Base-by-base conservation (phyloP, 129 eudicot genomes). In the Glebionis coronaria region DNA sequence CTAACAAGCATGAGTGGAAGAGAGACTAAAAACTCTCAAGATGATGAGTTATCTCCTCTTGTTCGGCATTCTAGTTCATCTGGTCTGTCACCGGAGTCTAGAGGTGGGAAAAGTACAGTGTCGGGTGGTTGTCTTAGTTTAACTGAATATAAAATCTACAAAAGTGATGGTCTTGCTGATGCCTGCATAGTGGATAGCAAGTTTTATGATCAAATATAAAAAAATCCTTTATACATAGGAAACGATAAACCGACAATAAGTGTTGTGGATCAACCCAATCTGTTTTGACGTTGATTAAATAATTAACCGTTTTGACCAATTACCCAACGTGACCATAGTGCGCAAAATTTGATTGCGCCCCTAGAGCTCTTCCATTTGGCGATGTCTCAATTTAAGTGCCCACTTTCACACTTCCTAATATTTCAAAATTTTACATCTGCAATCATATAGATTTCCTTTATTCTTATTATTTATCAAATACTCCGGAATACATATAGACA, bases 21-120 rank as follows among this genome's bases (percentile, higher is more conserved):
- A 75, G 84, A 81, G 10, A 55, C 85, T 16, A 91, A 81, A 67
- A 79, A 73, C 74, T 83, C 88, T 75, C 88, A 73, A 15, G 95
- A 91, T 5, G 90, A 83, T 46, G 96, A 91, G 62, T 72, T 75
- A 27, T 91, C 88, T 12, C 95, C 92, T 76, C 92, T 85, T 9
- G 83, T 76, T 76, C 85, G 84, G 51, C 82, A 47, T 59, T 75
- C 92, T 4, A 76, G 80, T 56, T 87, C 92, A 52, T 86, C 91
- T 3, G 81, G 79, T 5, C 76, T 82, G 25, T 91, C 97, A 44
- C 97, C 89, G 7, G 94, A 88, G 28, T 85, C 82, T 45, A 78
- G 82, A 75, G 72, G 44, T 10, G 87, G 78, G 21, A 91, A 86
- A 75, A 72, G 73, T 60, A 79, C 96, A 25, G 56, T 84, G 3